A percentile compares a stretch with the other conserved stretches of the same genome.
These are phyloP conservation scores for Colletotrichum sp. DNA, from an alignment of 2,329 filamentous ascomycete species.

Conservation along the genomic window DNA sequence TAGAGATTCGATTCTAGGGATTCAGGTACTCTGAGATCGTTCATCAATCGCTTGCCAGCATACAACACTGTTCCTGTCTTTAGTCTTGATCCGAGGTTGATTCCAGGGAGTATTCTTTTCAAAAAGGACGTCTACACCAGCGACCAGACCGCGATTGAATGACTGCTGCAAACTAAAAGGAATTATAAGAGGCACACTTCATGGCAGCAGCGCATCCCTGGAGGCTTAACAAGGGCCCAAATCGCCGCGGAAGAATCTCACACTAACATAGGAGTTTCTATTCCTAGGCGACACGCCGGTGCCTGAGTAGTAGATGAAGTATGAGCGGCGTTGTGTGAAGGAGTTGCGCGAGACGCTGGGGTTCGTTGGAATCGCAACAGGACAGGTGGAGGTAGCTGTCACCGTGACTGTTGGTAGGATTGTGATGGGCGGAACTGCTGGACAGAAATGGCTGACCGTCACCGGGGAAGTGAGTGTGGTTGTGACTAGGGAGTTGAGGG, in stretches of 20 bases:
- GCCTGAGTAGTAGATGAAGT: neutral
- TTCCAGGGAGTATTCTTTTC: neutral
- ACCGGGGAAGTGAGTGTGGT: neutral
- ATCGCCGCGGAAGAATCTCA: neutral
- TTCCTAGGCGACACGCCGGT: neutral
- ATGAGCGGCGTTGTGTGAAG: neutral
- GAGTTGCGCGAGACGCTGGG: neutral
- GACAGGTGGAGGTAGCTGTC: neutral
- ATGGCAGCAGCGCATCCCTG: neutral
- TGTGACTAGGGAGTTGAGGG: neutral
- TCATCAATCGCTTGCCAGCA: neutral
- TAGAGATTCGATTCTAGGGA: accelerated
- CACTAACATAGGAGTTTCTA: neutral
- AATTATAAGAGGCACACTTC: neutral
- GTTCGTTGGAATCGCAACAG: neutral
- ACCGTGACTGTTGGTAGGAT: neutral
- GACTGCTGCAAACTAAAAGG: neutral
- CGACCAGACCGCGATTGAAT: no score
- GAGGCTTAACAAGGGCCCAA: neutral
- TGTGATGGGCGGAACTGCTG: neutral
- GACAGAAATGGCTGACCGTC: neutral
- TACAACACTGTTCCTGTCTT: neutral
- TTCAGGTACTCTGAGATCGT: neutral
- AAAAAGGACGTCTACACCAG: neutral
- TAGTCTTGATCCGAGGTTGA: neutral